phyloP scores from a whole-genome alignment of 108 stramenopile species.

The Pseudonitzschia multistriata region DNA sequence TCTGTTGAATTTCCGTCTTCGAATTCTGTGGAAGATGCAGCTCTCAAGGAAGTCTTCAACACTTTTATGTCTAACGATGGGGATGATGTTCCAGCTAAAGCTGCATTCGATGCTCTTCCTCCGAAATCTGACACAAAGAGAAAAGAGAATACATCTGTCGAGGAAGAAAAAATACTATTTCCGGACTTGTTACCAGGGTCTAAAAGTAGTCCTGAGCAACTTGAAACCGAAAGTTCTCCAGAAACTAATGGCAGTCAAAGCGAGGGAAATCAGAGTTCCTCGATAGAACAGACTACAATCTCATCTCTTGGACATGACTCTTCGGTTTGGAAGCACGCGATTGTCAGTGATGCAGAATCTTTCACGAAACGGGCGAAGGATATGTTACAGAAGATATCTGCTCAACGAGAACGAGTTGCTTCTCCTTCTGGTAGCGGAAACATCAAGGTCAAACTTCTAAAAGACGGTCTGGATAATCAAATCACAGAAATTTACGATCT shows the following conservation, averaged over 20 bases:
- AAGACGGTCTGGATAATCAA: not conserved
- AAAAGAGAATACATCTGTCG: not conserved
- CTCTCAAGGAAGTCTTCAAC: slow-evolving; percentile 22
- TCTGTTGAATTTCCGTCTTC: slow-evolving; percentile 3
- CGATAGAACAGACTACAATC: slow-evolving; percentile 4
- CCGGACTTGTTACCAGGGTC: slow-evolving; percentile 10
- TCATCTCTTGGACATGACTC: slow-evolving; percentile 5
- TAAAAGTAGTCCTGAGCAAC: not conserved
- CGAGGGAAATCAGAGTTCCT: not conserved
- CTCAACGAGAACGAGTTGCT: not conserved
- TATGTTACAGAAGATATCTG: not conserved
- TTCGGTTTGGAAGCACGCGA: not conserved
- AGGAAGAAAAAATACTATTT: not conserved
- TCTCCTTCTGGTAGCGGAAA: not conserved
- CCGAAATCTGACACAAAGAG: not conserved
- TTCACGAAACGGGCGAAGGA: not conserved
- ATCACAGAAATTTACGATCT: slow-evolving; percentile 28
- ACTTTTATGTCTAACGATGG: slow-evolving; percentile 16
- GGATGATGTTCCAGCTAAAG: not conserved
- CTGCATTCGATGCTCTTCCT: slow-evolving; percentile 11
- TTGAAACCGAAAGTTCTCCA: not conserved
- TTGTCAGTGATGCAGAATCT: slow-evolving; percentile 4
- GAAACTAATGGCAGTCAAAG: not conserved
- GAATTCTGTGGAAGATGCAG: slow-evolving; percentile 19
- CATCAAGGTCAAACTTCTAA: slow-evolving; percentile 13